Base-by-base conservation (phyloP, 768 basidiomycete genomes). In the Daedaleopsis sinensis region DNA sequence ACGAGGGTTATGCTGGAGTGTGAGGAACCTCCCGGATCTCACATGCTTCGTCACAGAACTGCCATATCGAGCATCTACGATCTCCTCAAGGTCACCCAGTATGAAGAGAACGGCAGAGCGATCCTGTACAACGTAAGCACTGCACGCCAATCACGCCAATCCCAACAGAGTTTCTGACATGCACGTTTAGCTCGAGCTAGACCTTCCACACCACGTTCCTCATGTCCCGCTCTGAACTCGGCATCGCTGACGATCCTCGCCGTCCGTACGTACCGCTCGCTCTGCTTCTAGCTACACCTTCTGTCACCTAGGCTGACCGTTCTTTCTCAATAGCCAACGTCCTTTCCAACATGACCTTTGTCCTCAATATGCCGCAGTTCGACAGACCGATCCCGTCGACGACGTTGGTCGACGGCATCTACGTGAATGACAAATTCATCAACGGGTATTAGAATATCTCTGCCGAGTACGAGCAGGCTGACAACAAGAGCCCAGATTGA, bases 331-430 rank as follows among this genome's bases (percentile, higher is more conserved):
- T 16, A 64, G 63, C 58, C 1, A 59, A 65, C 8, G 52, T 65
- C 21, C 55, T 59, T 4, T 35, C 57, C 9, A 42, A 62, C 43
- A 39, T 57, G 54, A 56, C 58, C 4, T 54, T 42, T 18, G 21
- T 57, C 12, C 54, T 59, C 5, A 19, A 53, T 37, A 36, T 53
- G 3, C 60, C 66, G 6, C 53, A 32, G 23, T 44, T 62, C 8
- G 27, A 50, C 13, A 55, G 53, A n/a, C 13, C 55, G 4, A 10
- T 43, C 5, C 32, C 19, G 10, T 68, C 65, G 67, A 50, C 35
- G 13, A 60, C 61, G 5, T 39, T 56, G 24, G 48, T 67, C 55
- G 65, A 67, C 52, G 67, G 60, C 11, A 42, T 68, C 7, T 60
- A 55, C 36, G 60, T 68, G 15, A 65, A 68, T 38, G 67, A 63